Conservation (phyloP, 352 stramenopile species). For the Globisporangium takayamanum region DNA sequence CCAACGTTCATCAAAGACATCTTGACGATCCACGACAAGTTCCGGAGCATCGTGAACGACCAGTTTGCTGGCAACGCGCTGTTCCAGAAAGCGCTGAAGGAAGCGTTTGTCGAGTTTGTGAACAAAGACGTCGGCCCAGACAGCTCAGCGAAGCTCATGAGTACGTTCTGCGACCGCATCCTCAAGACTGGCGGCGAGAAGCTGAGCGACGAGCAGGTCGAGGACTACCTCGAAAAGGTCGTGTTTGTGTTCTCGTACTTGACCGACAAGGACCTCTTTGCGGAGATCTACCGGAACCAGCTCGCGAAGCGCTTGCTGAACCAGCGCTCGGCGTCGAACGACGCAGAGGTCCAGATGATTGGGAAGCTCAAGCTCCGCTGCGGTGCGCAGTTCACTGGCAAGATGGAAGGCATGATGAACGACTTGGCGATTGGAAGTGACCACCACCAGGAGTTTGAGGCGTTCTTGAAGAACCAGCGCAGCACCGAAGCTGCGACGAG, state of each 20-base stretch:
- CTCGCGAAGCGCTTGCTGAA: constrained; percentile 98
- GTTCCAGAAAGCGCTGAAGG: constrained; percentile 99
- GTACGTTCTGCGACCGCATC: constrained; percentile 98
- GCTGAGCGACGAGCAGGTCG: constrained; percentile 95
- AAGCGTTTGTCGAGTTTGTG: constrained; percentile 99
- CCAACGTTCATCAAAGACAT: constrained; percentile 98
- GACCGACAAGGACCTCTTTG: constrained; percentile 99
- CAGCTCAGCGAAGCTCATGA: constrained; percentile 99
- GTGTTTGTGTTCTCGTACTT: constrained; percentile 99
- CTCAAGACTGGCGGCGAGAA: constrained; percentile 98
- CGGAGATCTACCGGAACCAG: constrained; percentile 98
- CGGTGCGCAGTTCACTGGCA: constrained; percentile 98
- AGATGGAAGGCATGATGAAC: constrained; percentile 99
- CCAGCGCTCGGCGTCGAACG: constrained; percentile 95
- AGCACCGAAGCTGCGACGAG: constrained; percentile 46
- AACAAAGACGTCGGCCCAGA: constrained; percentile 98
- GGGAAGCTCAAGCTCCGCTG: constrained; percentile 98
- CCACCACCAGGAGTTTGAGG: constrained; percentile 95
- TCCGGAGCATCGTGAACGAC: constrained; percentile 94
- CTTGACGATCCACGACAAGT: constrained; percentile 97
- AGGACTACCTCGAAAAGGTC: constrained; percentile 96
- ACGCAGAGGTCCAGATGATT: constrained; percentile 99
- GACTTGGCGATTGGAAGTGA: constrained; percentile 96
- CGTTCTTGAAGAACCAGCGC: constrained; percentile 84
- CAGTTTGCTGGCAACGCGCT: constrained; percentile 96